Evolutionary conservation across 129 eudicot species (phyloP), one percentile per base, ranked within the genome.

Genomic region (Pulicaria dysenterica): DNA sequence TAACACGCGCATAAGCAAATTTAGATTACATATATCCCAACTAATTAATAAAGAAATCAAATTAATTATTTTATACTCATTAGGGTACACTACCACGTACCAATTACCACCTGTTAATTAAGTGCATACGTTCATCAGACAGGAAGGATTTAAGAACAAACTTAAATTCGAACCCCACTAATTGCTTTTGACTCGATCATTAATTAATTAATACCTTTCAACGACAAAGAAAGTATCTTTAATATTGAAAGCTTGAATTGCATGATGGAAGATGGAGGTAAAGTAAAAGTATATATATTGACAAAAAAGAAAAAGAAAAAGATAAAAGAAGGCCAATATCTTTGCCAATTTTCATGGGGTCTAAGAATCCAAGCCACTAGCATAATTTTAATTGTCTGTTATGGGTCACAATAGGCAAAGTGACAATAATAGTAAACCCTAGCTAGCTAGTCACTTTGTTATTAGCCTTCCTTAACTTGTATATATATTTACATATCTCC

Each of bases 121-220:
- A 62, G 82, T 61, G 77, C 77, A 43, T 70, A 77, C 70, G 72
- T 70, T 70, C 66, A 50, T 60, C 77, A 60, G 14, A 2, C 77
- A 60, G 14, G 77, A 77, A 60, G 14, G 77, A 77, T 77, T 51
- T 77, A 47, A 61, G 72, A 68, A 51, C 69, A 61, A 70, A 43
- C 54, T 70, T n/a, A n/a, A n/a, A n/a, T 77, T 75, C 58, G 53
- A 70, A 70, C 77, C 82, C 77, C 77, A 77, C 82, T 77, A 24
- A 24, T 69, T 5, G 72, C 62, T 69, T 72, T 77, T 69, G 74
- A 69, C 74, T 40, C n/a, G n/a, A n/a, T n/a, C 31, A 16, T 67
- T 67, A 66, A 67, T 57, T 57, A 55, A 77, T 77, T 72, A 70
- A 70, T 72, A 42, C 67, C 44, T 50, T 50, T 17, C 15, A 40